Conservation (phyloP, 441 rosid species). For the Kokia cookei region DNA sequence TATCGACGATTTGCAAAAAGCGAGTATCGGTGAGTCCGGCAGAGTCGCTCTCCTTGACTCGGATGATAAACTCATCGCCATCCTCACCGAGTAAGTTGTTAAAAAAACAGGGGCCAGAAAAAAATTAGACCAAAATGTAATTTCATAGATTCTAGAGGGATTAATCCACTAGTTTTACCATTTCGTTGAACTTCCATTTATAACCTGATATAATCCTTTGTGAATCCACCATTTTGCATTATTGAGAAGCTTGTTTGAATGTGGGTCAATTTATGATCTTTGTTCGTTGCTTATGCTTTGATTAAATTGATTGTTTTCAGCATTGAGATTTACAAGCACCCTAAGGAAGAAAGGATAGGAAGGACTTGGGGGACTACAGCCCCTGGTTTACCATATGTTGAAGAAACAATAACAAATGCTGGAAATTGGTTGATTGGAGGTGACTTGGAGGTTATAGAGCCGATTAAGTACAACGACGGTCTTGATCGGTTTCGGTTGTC, state of each 20-base stretch:
- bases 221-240: too few species aligned
- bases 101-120: too few species aligned
- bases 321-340: constrained; percentile 88
- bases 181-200: background rate
- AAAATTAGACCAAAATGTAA: too few species aligned
- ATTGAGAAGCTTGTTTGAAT: too few species aligned
- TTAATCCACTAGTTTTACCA: background rate
- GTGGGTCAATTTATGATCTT: too few species aligned
- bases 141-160: too few species aligned
- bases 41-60: constrained; percentile 71
- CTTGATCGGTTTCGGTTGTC: constrained; percentile 82
- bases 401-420: constrained; percentile 53
- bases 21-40: constrained; percentile 51
- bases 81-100: constrained; percentile 65
- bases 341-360: constrained; percentile 89
- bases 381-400: constrained; percentile 82
- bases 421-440: constrained; percentile 97
- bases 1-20: constrained; percentile 68
- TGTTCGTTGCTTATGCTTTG: background rate
- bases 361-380: constrained; percentile 95
- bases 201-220: background rate
- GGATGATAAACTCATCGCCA: constrained; percentile 53
- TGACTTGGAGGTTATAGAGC: constrained; percentile 76
- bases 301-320: constrained; percentile 27
- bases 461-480: constrained; percentile 79